Percentiles rank a stretch among this genome's conserved stretches.
Evolutionary conservation across 1,284 basidiomycete genomes (phyloP).

Genomic region (Tetrapyrgos nigripes): DNA sequence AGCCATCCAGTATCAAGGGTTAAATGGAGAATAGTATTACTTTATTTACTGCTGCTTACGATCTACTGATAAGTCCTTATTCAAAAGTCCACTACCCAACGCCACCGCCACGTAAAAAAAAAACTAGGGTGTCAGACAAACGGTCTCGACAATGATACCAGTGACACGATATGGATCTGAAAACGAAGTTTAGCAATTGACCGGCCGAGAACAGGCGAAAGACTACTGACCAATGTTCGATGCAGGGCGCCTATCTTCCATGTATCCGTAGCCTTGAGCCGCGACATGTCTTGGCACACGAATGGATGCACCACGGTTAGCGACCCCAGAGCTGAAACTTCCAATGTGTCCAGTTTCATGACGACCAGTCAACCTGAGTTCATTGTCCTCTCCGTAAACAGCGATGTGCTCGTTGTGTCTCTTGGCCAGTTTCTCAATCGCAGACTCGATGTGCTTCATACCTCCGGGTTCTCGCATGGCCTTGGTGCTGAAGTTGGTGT

Average conservation of each 20-base stretch:
- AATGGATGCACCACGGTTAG: constrained; percentile 97
- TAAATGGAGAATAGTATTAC: too few relatives aligned
- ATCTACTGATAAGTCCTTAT: too few relatives aligned
- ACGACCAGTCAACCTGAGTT: constrained; percentile 89
- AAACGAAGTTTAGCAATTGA: constrained; percentile 19
- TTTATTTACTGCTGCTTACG: too few relatives aligned
- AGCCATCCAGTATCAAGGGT: too few relatives aligned
- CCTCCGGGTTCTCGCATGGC: constrained; percentile 93
- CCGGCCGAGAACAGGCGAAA: constrained; percentile 11
- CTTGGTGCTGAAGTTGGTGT: constrained; percentile 94
- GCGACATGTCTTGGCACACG: constrained; percentile 94
- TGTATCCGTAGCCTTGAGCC: constrained; percentile 92
- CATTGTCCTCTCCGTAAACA: constrained; percentile 97
- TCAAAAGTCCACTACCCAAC: constrained; percentile 15
- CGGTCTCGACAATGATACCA: constrained; percentile 93
- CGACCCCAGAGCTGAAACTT: constrained; percentile 93
- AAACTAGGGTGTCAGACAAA: constrained; percentile 63
- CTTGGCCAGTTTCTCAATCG: constrained; percentile 89
- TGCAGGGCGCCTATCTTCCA: constrained; percentile 96
- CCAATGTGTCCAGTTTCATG: constrained; percentile 98
- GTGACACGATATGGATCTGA: constrained; percentile 90
- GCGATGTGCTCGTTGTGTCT: constrained; percentile 93
- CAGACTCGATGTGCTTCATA: constrained; percentile 92
- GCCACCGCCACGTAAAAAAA: constrained; percentile 9
- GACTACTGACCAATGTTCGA: constrained; percentile 90